These are phyloP conservation scores for Pleodorina starrii DNA, from an alignment of 139 green algal species.

Conservation along the genomic window DNA sequence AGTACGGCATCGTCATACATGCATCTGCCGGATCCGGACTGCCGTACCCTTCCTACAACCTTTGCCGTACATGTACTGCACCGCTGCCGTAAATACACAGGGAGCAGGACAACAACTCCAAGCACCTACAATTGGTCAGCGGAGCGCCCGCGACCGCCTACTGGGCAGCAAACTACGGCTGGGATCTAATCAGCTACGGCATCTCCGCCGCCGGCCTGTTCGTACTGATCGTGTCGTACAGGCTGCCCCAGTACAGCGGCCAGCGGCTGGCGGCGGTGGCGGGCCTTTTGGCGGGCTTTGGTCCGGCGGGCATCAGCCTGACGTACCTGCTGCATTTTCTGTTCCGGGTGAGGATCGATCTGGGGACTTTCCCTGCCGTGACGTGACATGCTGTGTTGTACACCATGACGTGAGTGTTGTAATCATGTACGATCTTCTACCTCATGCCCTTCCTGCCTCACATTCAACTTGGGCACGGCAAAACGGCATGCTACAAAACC, in stretches of 20 bases:
- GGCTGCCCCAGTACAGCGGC: conserved; percentile 70
- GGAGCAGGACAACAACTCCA: conserved; percentile 73
- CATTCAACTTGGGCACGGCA: too few relatives aligned
- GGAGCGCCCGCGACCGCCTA: conserved; percentile 70
- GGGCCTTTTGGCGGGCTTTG: conserved; percentile 70
- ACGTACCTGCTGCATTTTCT: conserved; percentile 78
- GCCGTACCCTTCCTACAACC: background rate
- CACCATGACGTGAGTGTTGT: too few relatives aligned
- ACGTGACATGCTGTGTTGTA: too few relatives aligned
- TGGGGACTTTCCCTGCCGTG: too few relatives aligned
- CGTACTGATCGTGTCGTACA: conserved; percentile 52
- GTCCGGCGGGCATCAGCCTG: conserved; percentile 62
- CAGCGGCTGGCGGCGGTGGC: conserved; percentile 65
- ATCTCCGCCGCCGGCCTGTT: conserved; percentile 63
- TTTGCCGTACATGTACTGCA: background rate
- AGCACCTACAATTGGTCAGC: conserved; percentile 75
- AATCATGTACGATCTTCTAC: too few relatives aligned
- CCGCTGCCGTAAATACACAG: conserved; percentile 49
- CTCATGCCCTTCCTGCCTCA: too few relatives aligned
- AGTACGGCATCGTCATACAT: background rate
- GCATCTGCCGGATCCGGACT: too few relatives aligned
- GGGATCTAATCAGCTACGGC: conserved; percentile 69
- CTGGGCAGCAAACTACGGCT: conserved; percentile 75
- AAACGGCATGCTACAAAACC: too few relatives aligned
- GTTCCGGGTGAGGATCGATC: conserved; percentile 64